These are phyloP conservation scores for Hirsutella thompsonii DNA, from an alignment of 2,329 filamentous ascomycete genomes.

Conservation along the genomic window DNA sequence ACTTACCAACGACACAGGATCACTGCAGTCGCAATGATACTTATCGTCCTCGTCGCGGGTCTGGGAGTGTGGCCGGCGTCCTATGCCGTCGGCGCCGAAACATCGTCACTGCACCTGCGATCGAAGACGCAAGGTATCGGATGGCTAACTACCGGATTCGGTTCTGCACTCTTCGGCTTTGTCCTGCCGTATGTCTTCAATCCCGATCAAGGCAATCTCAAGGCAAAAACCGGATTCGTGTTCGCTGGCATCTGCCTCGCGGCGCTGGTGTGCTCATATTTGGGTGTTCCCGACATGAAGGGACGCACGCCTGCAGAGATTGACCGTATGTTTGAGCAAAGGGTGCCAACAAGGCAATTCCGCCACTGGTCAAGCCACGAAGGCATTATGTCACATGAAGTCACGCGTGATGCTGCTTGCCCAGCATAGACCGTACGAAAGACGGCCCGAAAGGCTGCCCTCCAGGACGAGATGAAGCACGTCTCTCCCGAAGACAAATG, in stretches of 20 bases:
- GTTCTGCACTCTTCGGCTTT: constrained; percentile 29
- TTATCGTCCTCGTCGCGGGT: constrained; percentile 27
- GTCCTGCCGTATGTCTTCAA: constrained; percentile 32
- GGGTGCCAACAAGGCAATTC: constrained; percentile 15
- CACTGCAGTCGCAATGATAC: constrained; percentile 24
- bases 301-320: constrained; percentile 32
- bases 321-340: constrained; percentile 23
- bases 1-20: background rate
- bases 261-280: constrained; percentile 24
- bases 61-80: constrained; percentile 29
- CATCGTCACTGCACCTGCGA: constrained; percentile 28
- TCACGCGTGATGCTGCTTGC: background rate
- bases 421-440: background rate
- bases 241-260: constrained; percentile 22
- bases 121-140: constrained; percentile 29
- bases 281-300: constrained; percentile 39
- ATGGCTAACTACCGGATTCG: constrained; percentile 26
- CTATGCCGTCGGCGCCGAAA: constrained; percentile 27
- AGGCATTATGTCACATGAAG: background rate
- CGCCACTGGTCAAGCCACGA: constrained; percentile 1
- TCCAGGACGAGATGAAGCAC: too few species aligned
- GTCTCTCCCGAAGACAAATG: too few species aligned
- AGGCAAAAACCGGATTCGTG: constrained; percentile 27
- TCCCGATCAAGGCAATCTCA: constrained; percentile 19
- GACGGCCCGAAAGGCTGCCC: too few species aligned